phyloP scores from a whole-genome alignment of 805 yeast genomes.

The Zygosaccharomyces lentus region DNA sequence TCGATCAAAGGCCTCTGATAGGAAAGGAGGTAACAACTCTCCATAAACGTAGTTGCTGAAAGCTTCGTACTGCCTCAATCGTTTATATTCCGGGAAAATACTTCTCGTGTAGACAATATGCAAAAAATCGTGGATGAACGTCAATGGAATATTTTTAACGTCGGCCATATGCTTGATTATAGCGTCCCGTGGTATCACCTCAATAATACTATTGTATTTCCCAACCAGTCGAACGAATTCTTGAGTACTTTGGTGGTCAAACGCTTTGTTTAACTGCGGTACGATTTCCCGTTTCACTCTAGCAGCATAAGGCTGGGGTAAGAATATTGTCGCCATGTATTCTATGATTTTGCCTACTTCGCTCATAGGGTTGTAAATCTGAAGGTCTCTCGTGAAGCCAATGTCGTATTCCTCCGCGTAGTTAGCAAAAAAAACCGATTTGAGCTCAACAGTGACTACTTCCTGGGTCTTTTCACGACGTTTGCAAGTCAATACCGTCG shows the following conservation, averaged over 20 bases:
- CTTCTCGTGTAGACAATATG: constrained; percentile 71
- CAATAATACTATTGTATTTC: constrained; percentile 43
- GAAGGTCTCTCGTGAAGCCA: constrained; percentile 17
- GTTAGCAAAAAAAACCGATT: constrained; percentile 22
- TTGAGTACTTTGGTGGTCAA: constrained; percentile 27
- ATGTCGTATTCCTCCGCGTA: constrained; percentile 27
- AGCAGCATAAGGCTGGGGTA: constrained; percentile 20
- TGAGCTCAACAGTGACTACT: constrained; percentile 15
- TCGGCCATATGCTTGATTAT: constrained; percentile 32
- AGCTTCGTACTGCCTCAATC: constrained; percentile 68
- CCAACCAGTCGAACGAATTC: constrained; percentile 35
- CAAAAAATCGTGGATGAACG: constrained; percentile 59
- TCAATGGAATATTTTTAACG: constrained; percentile 36
- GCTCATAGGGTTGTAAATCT: constrained; percentile 30
- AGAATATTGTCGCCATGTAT: constrained; percentile 22
- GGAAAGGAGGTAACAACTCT: constrained; percentile 75
- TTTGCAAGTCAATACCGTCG: constrained; percentile 15
- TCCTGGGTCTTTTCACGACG: constrained; percentile 7
- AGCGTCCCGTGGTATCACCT: constrained; percentile 34
- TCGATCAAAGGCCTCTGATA: constrained; percentile 58
- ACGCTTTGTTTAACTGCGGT: constrained; percentile 24
- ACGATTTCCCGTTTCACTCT: constrained; percentile 15
- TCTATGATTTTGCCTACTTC: constrained; percentile 34
- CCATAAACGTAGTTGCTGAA: constrained; percentile 91
- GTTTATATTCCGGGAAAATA: constrained; percentile 67